Evolutionary conservation across 371 early-diverging fungal genomes (phyloP).

Genomic region (Mortierella sp.): DNA sequence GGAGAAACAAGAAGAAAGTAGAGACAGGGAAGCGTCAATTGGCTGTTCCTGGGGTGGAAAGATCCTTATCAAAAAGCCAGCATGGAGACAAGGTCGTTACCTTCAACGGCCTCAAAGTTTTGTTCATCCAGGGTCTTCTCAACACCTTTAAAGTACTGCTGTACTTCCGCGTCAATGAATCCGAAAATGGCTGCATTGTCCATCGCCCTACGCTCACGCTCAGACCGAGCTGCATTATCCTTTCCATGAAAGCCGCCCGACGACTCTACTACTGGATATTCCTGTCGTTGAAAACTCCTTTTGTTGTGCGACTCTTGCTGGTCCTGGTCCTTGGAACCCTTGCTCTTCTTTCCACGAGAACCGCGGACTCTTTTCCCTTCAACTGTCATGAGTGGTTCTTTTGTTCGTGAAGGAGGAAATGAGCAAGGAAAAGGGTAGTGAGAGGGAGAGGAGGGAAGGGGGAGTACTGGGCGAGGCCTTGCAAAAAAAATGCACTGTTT

Average conservation of each 20-base stretch:
- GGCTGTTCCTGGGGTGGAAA: not conserved
- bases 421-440: too few species aligned
- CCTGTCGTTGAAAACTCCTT: slow-evolving; percentile 35
- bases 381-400: slow-evolving; percentile 21
- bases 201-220: slow-evolving; percentile 37
- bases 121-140: slow-evolving; percentile 78
- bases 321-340: slow-evolving; percentile 14
- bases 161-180: slow-evolving; percentile 71
- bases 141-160: slow-evolving; percentile 78
- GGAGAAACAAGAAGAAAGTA: not conserved
- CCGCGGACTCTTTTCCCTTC: slow-evolving; percentile 52
- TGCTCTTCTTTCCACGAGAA: slow-evolving; percentile 52
- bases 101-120: slow-evolving; percentile 77
- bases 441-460: too few species aligned
- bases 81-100: slow-evolving; percentile 38
- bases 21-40: too few species aligned
- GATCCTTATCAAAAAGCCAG: not conserved
- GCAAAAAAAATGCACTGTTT: too few species aligned
- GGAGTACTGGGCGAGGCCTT: too few species aligned
- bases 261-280: slow-evolving; percentile 27
- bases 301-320: slow-evolving; percentile 7
- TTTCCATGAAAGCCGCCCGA: not conserved
- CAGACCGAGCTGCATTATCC: too few species aligned
- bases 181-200: slow-evolving; percentile 68
- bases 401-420: too few species aligned